Evolutionary conservation across 129 eudicot species (phyloP).

Genomic region (Silybum marianum): DNA sequence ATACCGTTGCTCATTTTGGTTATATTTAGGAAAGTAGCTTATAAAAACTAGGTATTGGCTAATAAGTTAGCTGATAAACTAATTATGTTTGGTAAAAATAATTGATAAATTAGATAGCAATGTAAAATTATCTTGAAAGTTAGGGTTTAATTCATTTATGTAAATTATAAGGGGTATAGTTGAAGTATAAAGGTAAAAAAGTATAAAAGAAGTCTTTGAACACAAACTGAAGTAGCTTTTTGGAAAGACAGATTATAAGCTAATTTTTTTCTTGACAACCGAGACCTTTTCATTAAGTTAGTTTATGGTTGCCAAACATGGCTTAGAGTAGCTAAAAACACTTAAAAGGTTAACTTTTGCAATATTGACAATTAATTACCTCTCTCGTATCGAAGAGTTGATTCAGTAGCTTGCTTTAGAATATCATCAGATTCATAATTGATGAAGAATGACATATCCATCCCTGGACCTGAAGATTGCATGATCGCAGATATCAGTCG

Average conservation of each 20-base stretch:
- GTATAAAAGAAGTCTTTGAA: too few relatives aligned
- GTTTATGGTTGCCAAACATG: neutral
- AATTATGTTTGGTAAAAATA: too few relatives aligned
- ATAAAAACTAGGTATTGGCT: too few relatives aligned
- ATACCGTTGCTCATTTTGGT: neutral
- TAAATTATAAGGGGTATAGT: neutral
- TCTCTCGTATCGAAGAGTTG: slow-evolving; percentile 68
- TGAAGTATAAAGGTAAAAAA: neutral
- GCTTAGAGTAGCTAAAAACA: neutral
- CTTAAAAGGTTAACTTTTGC: neutral
- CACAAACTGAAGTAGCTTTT: neutral
- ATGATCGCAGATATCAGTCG: slow-evolving; percentile 60
- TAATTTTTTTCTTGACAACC: too few relatives aligned
- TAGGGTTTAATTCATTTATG: neutral
- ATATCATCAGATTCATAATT: slow-evolving; percentile 54
- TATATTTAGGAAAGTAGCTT: too few relatives aligned
- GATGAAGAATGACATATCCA: slow-evolving; percentile 86
- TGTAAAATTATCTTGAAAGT: neutral
- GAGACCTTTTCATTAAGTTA: too few relatives aligned
- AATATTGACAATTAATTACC: slow-evolving; percentile 42
- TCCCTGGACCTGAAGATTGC: slow-evolving; percentile 44
- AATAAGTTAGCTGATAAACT: neutral
- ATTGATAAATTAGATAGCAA: neutral
- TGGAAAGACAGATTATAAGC: too few relatives aligned
- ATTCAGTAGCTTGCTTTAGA: slow-evolving; percentile 73